These are phyloP conservation scores for Pseudomassariella vexata DNA, from an alignment of 2,329 filamentous ascomycete species.

Conservation along the genomic window DNA sequence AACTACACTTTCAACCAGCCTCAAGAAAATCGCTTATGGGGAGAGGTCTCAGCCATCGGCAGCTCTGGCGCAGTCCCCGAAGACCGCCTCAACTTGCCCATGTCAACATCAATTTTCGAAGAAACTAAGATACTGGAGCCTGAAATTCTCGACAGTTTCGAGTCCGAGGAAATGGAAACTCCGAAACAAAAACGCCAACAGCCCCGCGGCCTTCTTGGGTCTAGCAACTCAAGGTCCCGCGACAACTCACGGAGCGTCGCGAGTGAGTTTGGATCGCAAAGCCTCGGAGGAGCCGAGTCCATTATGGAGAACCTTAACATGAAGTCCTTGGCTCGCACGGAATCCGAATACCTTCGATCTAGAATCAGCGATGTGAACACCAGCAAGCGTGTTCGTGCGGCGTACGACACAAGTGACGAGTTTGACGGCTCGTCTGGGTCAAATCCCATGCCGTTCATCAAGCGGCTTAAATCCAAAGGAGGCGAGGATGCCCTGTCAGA, in stretches of 20 bases:
- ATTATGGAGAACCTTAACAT: constrained; percentile 37
- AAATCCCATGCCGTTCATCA: constrained; percentile 43
- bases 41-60: constrained; percentile 51
- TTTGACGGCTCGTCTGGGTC: constrained; percentile 26
- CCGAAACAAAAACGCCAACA: constrained; percentile 22
- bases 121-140: constrained; percentile 31
- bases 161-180: constrained; percentile 37
- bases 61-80: constrained; percentile 46
- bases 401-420: constrained; percentile 46
- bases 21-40: constrained; percentile 41
- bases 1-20: constrained; percentile 62
- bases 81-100: constrained; percentile 41
- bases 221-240: constrained; percentile 8
- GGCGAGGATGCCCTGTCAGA: constrained; percentile 30
- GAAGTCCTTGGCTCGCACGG: constrained; percentile 27
- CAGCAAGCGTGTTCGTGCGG: constrained; percentile 54
- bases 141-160: constrained; percentile 41
- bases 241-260: constrained; percentile 21
- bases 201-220: constrained; percentile 7
- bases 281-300: constrained; percentile 44
- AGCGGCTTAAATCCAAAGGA: constrained; percentile 47
- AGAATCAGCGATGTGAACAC: constrained; percentile 31
- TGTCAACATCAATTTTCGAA: constrained; percentile 24
- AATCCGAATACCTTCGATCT: constrained; percentile 15
- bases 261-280: constrained; percentile 39